phyloP scores from a whole-genome alignment of 345 rosid genomes.

The Toxicodendron radicans region DNA sequence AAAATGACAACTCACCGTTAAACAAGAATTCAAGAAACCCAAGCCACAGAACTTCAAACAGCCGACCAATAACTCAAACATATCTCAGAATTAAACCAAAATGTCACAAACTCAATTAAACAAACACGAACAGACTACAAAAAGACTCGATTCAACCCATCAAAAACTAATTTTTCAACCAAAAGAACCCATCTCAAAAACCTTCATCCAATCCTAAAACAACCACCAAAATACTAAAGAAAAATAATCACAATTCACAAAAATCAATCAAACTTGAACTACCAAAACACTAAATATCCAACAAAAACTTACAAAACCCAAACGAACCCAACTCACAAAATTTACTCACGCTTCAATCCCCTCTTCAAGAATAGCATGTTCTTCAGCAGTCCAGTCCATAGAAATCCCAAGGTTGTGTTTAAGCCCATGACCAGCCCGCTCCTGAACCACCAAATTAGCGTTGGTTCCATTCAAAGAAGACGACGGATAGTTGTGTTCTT shows the following conservation, averaged over 20 bases:
- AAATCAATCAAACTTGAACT: background rate
- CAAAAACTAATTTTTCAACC: background rate
- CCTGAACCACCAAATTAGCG: slow-evolving; percentile 17
- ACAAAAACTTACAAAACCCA: background rate
- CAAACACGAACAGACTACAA: background rate
- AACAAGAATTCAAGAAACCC: background rate
- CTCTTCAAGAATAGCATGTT: slow-evolving; percentile 55
- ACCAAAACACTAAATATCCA: background rate
- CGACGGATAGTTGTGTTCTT: slow-evolving; percentile 34
- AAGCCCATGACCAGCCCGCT: slow-evolving; percentile 24
- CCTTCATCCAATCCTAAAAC: background rate
- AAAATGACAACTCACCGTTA: background rate
- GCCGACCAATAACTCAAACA: background rate
- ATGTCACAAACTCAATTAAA: background rate
- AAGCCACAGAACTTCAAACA: background rate
- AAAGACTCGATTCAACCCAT: background rate
- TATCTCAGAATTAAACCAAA: background rate
- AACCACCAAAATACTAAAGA: no score
- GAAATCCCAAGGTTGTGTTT: slow-evolving; percentile 68
- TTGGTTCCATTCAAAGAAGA: slow-evolving; percentile 36
- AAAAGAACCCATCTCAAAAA: slow-evolving; percentile 5
- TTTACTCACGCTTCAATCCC: slow-evolving; percentile 44
- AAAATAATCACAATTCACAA: no score
- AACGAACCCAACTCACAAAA: slow-evolving; percentile 5
- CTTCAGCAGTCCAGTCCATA: slow-evolving; percentile 52